Conservation (phyloP, 495 filamentous ascomycete genomes). For the Mycothermus thermophilus region DNA sequence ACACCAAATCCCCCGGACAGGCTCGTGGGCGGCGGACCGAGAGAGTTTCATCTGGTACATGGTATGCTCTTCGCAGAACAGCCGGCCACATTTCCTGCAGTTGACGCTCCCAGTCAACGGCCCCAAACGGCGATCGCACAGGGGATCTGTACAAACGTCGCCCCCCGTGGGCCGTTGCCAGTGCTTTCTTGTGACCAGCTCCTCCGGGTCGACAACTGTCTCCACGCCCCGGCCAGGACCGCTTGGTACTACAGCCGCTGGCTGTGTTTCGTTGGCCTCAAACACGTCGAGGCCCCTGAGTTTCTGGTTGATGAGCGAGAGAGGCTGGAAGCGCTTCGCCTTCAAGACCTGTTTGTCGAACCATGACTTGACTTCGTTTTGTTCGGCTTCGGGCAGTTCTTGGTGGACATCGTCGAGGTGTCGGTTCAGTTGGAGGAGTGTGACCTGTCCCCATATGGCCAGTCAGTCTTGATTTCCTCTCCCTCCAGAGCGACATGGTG, state of each 20-base stretch:
- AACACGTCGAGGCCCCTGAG: conserved; percentile 95
- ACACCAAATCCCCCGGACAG: conserved; percentile 84
- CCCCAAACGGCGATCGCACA: conserved; percentile 66
- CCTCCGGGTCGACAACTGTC: conserved; percentile 62
- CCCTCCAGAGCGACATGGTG: neutral
- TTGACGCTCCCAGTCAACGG: conserved; percentile 73
- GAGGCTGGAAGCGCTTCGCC: conserved; percentile 87
- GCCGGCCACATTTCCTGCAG: conserved; percentile 76
- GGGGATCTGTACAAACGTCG: conserved; percentile 75
- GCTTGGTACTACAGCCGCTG: conserved; percentile 12
- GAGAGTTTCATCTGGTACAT: conserved; percentile 99
- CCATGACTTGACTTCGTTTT: conserved; percentile 97
- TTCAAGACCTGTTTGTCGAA: conserved; percentile 93
- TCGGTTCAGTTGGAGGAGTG: conserved; percentile 81
- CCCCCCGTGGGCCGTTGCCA: conserved; percentile 67
- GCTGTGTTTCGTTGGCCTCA: conserved; percentile 67
- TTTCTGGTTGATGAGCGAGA: conserved; percentile 78
- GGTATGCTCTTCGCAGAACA: conserved; percentile 96
- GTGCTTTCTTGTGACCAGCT: conserved; percentile 72
- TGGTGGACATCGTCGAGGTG: conserved; percentile 92
- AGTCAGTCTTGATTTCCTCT: neutral
- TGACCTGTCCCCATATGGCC: conserved; percentile 53
- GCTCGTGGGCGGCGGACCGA: conserved; percentile 78
- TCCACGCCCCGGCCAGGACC: conserved; percentile 19
- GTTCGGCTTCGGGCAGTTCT: conserved; percentile 81